These are phyloP conservation scores for Aspergillus affinis DNA, from an alignment of 495 filamentous ascomycete species.

Conservation along the genomic window DNA sequence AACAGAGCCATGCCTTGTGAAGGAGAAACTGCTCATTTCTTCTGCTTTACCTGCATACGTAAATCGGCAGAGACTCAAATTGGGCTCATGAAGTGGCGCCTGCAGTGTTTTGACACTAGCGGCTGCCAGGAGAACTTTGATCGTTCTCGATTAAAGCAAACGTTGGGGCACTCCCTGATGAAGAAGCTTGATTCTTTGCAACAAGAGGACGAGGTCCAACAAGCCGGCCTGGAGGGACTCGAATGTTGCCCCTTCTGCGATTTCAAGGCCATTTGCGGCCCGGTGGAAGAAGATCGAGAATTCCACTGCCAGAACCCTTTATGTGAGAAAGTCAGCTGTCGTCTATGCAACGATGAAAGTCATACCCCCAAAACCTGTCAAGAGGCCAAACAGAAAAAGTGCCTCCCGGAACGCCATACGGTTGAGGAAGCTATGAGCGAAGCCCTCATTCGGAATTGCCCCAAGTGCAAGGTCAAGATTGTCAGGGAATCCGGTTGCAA, in stretches of 20 bases:
- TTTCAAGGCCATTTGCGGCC: conserved; percentile 69
- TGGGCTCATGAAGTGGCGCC: conserved; percentile 59
- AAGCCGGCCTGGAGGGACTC: conserved; percentile 64
- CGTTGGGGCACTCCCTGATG: conserved; percentile 56
- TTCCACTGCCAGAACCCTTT: conserved; percentile 68
- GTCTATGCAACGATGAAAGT: conserved; percentile 66
- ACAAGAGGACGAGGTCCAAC: conserved; percentile 63
- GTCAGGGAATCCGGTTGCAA: conserved; percentile 83
- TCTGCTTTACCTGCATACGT: conserved; percentile 67
- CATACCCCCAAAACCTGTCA: conserved; percentile 76
- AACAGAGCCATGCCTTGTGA: conserved; percentile 70
- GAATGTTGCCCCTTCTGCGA: conserved; percentile 80
- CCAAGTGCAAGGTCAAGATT: conserved; percentile 59
- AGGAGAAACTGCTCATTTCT: conserved; percentile 56
- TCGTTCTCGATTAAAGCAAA: conserved; percentile 48
- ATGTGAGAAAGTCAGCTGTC: conserved; percentile 69
- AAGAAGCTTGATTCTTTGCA: conserved; percentile 66
- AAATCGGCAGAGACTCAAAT: conserved; percentile 65
- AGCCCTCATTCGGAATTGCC: conserved; percentile 65
- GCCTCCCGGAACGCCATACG: conserved; percentile 57
- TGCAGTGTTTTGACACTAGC: conserved; percentile 54
- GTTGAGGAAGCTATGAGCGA: conserved; percentile 84
- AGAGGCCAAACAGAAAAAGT: conserved; percentile 62
- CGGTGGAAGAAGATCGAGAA: conserved; percentile 68
- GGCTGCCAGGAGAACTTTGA: conserved; percentile 53